phyloP scores from a whole-genome alignment of 2,329 filamentous ascomycete species.

The Fusarium chlamydosporum region DNA sequence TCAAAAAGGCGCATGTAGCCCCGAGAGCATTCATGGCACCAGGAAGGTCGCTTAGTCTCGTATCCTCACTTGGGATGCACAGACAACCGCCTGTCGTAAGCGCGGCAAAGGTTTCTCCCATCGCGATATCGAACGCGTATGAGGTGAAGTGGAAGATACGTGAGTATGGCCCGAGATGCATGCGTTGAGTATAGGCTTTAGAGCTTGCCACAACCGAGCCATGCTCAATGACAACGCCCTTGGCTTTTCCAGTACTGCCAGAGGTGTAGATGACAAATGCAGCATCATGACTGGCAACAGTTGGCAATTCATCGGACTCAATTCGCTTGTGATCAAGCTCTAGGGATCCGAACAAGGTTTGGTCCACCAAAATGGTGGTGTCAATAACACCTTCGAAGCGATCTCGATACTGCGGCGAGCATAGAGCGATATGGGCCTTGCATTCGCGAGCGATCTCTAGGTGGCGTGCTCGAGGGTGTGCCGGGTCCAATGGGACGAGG shows the following conservation, averaged over 20 bases:
- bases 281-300: neutral
- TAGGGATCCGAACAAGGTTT: neutral
- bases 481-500: conserved; percentile 47
- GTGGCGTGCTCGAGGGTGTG: conserved; percentile 33
- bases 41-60: conserved; percentile 30
- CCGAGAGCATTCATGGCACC: conserved; percentile 33
- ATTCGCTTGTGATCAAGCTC: neutral
- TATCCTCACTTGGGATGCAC: conserved; percentile 47
- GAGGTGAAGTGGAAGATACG: conserved; percentile 46
- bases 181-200: conserved; percentile 29
- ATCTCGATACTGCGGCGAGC: conserved; percentile 20
- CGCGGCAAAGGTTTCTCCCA: conserved; percentile 40
- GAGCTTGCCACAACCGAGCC: conserved; percentile 25
- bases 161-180: conserved; percentile 14
- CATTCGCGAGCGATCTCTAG: conserved; percentile 21
- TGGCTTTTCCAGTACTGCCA: conserved; percentile 47
- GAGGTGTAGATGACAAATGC: conserved; percentile 47
- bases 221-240: conserved; percentile 47
- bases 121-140: conserved; percentile 45
- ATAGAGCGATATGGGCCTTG: conserved; percentile 23
- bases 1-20: conserved; percentile 46
- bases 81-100: conserved; percentile 41
- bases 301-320: neutral
- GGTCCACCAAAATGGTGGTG: neutral
- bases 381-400: conserved; percentile 8